phyloP scores from a whole-genome alignment of 192 early-diverging fungal species.

The Podila epicladia region DNA sequence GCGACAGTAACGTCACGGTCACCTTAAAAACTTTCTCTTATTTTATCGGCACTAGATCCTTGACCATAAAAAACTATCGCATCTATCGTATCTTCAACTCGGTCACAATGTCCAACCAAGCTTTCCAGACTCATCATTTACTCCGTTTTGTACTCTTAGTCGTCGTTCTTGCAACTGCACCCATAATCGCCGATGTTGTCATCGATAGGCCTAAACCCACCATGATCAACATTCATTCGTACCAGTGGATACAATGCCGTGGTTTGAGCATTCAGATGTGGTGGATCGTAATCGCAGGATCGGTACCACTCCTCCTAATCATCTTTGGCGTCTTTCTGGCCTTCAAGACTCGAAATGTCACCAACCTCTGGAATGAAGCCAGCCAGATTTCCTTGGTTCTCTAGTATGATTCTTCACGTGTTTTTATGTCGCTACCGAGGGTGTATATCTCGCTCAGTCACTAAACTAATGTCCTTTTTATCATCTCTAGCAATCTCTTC shows the following conservation, averaged over 20 bases:
- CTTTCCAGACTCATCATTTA: constrained; percentile 7
- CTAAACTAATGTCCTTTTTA: background rate
- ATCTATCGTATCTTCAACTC: constrained; percentile 64
- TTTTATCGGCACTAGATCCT: constrained; percentile 21
- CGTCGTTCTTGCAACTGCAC: background rate
- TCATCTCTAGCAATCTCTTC: constrained; percentile 4
- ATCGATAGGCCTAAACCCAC: background rate
- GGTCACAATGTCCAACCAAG: constrained; percentile 24
- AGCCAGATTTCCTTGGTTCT: constrained; percentile 17
- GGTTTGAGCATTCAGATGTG: background rate
- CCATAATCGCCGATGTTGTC: background rate
- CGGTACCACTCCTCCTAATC: constrained; percentile 8
- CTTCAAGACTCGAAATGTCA: constrained; percentile 27
- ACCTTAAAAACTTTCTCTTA: background rate
- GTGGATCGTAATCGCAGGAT: background rate
- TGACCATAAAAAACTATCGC: constrained; percentile 60
- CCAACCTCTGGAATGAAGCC: constrained; percentile 34
- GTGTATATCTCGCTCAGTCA: background rate
- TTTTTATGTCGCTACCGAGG: background rate
- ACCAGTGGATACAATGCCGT: constrained; percentile 17
- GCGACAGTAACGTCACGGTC: background rate
- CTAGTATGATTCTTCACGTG: constrained; percentile 20
- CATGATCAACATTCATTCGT: background rate
- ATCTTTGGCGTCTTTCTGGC: constrained; percentile 33
- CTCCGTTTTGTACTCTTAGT: constrained; percentile 3